These are phyloP conservation scores for Candida ortonii DNA, from an alignment of 805 yeast genomes.

Conservation along the genomic window DNA sequence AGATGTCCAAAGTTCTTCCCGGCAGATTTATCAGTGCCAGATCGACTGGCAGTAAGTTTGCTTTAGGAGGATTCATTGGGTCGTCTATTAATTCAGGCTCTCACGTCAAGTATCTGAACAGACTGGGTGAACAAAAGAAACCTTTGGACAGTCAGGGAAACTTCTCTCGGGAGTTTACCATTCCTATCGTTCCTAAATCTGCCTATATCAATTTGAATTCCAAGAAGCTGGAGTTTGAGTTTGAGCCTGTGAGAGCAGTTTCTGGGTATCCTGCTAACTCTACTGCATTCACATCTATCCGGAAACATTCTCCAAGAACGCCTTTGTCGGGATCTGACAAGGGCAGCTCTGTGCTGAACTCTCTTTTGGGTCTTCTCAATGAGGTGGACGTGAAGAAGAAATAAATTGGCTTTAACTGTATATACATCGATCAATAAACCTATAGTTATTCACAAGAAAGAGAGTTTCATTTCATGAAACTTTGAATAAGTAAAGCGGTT, in stretches of 20 bases:
- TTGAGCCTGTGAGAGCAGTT: conserved; percentile 23
- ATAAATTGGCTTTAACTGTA: background rate
- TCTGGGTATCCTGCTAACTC: conserved; percentile 8
- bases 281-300: conserved; percentile 15
- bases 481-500: conserved; percentile 47
- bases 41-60: conserved; percentile 42
- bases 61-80: conserved; percentile 52
- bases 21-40: conserved; percentile 59
- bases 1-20: conserved; percentile 51
- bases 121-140: conserved; percentile 16
- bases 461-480: background rate
- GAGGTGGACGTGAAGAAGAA: conserved; percentile 19
- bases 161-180: conserved; percentile 29
- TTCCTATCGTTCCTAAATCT: conserved; percentile 28
- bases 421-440: conserved; percentile 1
- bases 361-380: conserved; percentile 23
- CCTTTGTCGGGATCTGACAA: conserved; percentile 22
- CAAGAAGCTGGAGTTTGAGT: conserved; percentile 22
- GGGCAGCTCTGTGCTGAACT: conserved; percentile 21
- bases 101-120: conserved; percentile 24
- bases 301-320: conserved; percentile 19
- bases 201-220: conserved; percentile 26
- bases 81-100: conserved; percentile 23
- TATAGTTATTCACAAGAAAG: background rate
- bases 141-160: conserved; percentile 24